Evolutionary conservation across 108 stramenopile species (phyloP).

Genomic region (Ochromonas danica): DNA sequence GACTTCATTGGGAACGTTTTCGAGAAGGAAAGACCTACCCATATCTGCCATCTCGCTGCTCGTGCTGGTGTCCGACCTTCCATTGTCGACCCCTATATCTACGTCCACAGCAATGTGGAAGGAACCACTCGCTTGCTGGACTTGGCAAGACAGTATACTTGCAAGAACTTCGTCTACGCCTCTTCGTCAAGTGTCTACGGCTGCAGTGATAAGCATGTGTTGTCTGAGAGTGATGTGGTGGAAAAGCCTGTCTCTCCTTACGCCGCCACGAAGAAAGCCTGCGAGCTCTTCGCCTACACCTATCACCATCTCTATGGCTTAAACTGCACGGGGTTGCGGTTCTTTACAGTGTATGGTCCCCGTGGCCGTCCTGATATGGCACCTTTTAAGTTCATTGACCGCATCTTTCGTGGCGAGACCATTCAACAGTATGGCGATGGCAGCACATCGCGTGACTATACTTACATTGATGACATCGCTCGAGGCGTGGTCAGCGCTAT

Average conservation of each 20-base stretch:
- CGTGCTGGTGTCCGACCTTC: conserved; percentile 88
- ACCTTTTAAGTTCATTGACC: conserved; percentile 94
- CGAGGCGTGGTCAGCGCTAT: conserved; percentile 84
- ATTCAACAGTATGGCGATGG: conserved; percentile 95
- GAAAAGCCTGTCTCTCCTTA: conserved; percentile 91
- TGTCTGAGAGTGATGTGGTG: conserved; percentile 81
- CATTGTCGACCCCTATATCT: conserved; percentile 84
- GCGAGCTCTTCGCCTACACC: conserved; percentile 92
- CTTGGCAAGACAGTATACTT: conserved; percentile 64
- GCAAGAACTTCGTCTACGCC: conserved; percentile 83
- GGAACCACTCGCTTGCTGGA: conserved; percentile 82
- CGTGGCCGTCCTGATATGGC: conserved; percentile 95
- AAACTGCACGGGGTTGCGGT: conserved; percentile 79
- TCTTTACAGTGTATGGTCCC: conserved; percentile 97
- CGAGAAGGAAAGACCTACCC: conserved; percentile 63
- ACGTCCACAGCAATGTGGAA: conserved; percentile 81
- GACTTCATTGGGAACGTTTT: conserved; percentile 74
- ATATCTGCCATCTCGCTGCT: conserved; percentile 87
- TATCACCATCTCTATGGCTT: conserved; percentile 91
- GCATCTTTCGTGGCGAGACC: conserved; percentile 79
- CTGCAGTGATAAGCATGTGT: conserved; percentile 72
- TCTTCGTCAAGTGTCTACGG: conserved; percentile 82
- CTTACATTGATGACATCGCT: conserved; percentile 87
- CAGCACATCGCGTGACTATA: conserved; percentile 74
- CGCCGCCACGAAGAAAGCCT: conserved; percentile 87